Evolutionary conservation across 345 rosid genomes (phyloP).

Genomic region (Bretschneidera sinensis): DNA sequence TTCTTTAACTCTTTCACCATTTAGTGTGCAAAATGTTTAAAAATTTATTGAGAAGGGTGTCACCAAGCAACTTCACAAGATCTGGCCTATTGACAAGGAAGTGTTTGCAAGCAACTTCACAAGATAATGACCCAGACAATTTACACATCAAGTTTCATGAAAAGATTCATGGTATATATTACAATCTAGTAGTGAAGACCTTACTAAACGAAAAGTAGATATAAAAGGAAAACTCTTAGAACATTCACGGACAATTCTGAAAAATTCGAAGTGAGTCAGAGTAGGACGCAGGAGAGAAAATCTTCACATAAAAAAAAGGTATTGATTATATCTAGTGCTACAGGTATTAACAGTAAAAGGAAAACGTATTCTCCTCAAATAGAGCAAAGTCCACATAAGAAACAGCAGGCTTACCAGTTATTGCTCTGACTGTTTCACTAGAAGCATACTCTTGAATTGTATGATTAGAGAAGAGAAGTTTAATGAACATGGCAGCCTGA

Average conservation of each 20-base stretch:
- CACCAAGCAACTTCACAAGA: no score
- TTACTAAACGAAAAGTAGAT: no score
- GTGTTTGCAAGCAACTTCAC: not conserved
- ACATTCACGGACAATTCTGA: no score
- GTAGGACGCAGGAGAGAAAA: no score
- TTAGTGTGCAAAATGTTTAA: not conserved
- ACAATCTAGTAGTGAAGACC: no score
- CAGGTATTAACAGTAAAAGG: not conserved
- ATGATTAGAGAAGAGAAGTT: conserved; percentile 91
- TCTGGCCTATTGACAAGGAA: no score
- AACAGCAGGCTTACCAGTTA: conserved; percentile 65
- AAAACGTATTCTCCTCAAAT: not conserved
- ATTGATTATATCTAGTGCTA: not conserved
- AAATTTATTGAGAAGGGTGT: no score
- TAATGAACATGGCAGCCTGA: conserved; percentile 98
- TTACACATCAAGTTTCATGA: not conserved
- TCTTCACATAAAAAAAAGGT: not conserved
- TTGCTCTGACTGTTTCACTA: conserved; percentile 95
- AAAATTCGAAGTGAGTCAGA: no score
- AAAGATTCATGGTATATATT: no score
- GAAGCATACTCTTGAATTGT: conserved; percentile 99
- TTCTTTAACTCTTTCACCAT: no score
- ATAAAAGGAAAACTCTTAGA: no score
- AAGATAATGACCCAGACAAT: not conserved
- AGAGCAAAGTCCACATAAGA: not conserved